Base-by-base conservation (phyloP, 2,329 filamentous ascomycete species). In the Xylaria arbuscula region DNA sequence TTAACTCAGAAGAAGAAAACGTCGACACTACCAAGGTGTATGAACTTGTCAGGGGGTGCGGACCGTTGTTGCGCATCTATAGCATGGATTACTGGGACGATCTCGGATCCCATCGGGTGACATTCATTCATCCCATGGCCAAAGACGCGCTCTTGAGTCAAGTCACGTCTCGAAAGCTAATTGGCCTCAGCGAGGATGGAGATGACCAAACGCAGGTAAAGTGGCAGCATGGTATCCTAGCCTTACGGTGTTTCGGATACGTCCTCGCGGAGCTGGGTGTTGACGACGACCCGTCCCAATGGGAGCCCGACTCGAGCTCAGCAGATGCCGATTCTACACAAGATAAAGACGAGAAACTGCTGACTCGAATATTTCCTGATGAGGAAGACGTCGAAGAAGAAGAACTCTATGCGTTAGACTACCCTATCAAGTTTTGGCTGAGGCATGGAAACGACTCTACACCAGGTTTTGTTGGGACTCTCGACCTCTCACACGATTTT, bases 41-140 rank as follows among this genome's bases (percentile, higher is more conserved):
- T 45, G 38, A 58, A 15, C 55, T 58, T 3, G 19, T 58, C 24
- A 58, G 55, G 34, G 55, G 22, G 9, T 58, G 55, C 15, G 55
- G 55, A 8, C 55, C 55, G 2, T 17, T 58, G 24, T 7, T 58
- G 8, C 38, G 55, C 22, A 47, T 45, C 22, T 58, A 58, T 15
- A 58, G 55, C n/a, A 3, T 47, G 40, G 9, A 47, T 24, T 11
- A 58, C 3, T 58, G 38, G 55, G 38, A 58, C 17, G 40, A 58
- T 15, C 24, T 10, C 15, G 38, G 55, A 8, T 47, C 40, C 11
- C 55, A 58, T 8, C 38, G 55, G 19, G 55, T 58, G 3, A 45
- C 38, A 58, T 58, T 58, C 17, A 58, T 58, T 40, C 55, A 58
- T 5, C 55, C 55, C 11, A 58, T 58, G 55, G 55, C 55, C 6